A percentile compares a stretch with the other conserved stretches of the same genome.
These are phyloP conservation scores for Candida andamanensis DNA, from an alignment of 805 yeast genomes.

Conservation along the genomic window DNA sequence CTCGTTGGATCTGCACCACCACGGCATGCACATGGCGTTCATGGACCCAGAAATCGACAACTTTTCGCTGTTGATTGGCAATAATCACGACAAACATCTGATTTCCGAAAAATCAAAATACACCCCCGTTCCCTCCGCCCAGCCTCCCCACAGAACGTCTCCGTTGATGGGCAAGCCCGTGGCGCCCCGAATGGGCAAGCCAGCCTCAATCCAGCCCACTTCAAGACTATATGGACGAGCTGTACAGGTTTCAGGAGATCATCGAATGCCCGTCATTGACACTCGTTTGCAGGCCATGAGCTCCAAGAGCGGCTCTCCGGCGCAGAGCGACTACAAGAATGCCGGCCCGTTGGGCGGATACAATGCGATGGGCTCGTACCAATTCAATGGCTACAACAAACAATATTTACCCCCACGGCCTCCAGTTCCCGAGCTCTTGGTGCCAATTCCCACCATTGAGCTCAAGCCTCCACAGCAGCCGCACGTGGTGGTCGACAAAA, in stretches of 20 bases:
- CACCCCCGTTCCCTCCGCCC: background rate
- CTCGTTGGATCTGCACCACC: constrained; percentile 9
- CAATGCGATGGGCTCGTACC: constrained; percentile 1
- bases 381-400: constrained; percentile 2
- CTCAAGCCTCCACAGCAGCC: constrained; percentile 4
- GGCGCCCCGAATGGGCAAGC: constrained; percentile 39
- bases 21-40: constrained; percentile 24
- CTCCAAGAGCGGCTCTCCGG: constrained; percentile 16
- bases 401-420: constrained; percentile 19
- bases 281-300: constrained; percentile 17
- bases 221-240: constrained; percentile 30
- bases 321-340: constrained; percentile 13
- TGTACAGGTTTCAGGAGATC: constrained; percentile 12
- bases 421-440: constrained; percentile 27
- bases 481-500: constrained; percentile 5
- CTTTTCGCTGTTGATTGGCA: constrained; percentile 35
- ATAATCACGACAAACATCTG: constrained; percentile 22
- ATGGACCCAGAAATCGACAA: constrained; percentile 39
- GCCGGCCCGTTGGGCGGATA: constrained; percentile 11
- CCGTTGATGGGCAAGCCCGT: constrained; percentile 32
- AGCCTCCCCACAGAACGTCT: constrained; percentile 7
- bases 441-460: constrained; percentile 9
- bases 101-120: constrained; percentile 5
- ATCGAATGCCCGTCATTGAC: constrained; percentile 15
- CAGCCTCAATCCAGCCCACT: constrained; percentile 43